These are phyloP conservation scores for Starmerella tilneyi DNA, from an alignment of 805 yeast species.

Conservation along the genomic window DNA sequence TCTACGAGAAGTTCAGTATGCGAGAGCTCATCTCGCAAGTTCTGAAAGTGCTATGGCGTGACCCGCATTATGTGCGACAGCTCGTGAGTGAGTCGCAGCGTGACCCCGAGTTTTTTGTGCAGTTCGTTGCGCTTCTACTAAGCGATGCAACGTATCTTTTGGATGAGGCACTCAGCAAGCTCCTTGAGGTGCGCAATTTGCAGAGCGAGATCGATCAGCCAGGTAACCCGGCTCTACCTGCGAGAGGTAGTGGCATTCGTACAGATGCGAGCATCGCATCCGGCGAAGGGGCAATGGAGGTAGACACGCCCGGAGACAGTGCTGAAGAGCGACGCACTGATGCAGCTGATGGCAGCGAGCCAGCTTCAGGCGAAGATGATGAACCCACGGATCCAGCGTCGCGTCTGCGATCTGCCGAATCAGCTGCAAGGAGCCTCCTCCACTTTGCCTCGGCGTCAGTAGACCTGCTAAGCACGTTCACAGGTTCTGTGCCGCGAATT, in stretches of 20 bases:
- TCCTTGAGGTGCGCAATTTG: conserved; percentile 64
- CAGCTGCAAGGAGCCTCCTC: conserved; percentile 70
- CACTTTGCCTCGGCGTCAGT: conserved; percentile 76
- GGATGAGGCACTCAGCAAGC: conserved; percentile 78
- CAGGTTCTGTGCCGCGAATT: conserved; percentile 75
- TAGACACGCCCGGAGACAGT: background rate
- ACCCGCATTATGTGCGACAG: conserved; percentile 56
- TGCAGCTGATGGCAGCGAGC: too few species aligned
- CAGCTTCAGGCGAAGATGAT: conserved; percentile 27
- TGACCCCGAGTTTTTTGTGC: conserved; percentile 73
- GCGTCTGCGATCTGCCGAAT: conserved; percentile 53
- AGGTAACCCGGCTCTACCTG: background rate
- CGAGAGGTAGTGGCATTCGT: background rate
- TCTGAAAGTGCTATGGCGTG: conserved; percentile 73
- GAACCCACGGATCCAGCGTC: conserved; percentile 23
- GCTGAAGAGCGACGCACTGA: too few species aligned
- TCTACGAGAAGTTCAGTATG: conserved; percentile 88
- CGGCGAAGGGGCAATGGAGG: background rate
- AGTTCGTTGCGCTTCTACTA: conserved; percentile 81
- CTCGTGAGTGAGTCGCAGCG: conserved; percentile 55
- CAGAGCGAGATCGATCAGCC: conserved; percentile 45
- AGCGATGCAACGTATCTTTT: conserved; percentile 86
- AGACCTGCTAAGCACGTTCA: conserved; percentile 65
- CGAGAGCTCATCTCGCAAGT: conserved; percentile 79
- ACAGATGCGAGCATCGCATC: background rate